Evolutionary conservation across 2,329 filamentous ascomycete species (phyloP), one percentile per base, ranked within the genome.

Genomic region (Epichloe sibirici): DNA sequence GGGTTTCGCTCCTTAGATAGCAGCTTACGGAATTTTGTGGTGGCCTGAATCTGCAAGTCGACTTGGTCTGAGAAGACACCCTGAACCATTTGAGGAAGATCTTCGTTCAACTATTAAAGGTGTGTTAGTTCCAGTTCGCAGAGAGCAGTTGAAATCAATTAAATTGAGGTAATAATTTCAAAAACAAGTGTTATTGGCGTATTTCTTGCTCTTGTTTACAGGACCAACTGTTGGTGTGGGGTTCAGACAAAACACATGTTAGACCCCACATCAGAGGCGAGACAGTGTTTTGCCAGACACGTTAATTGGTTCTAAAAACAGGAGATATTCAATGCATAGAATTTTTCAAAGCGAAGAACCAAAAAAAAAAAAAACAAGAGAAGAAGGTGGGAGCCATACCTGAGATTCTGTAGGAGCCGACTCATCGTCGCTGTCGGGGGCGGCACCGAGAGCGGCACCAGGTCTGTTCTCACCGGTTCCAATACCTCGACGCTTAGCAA

Each of bases 61-160:
- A 98, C 96, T 73, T 97, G 90, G 59, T 98, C 91, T 58, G 93
- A 98, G 75, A 98, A 97, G 66, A 98, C 93, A 57, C 93, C 93
- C 66, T 86, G 80, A 57, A 97, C 93, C 93, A 98, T 98, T 74
- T 93, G 85, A 63, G 93, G 93, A 62, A 98, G 89, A 69, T 98
- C 93, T 73, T 96, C 90, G 69, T 93, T 95, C 69, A 98, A 79
- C 93, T 98, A 51, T 35, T 42, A 25, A 3, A 53, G 34, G 40
- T 42, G 38, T 1, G 43, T 38, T 34, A 40, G 43, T 45, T 28
- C 23, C 52, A 25, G 63, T 71, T 71, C 56, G 71, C 21, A 11
- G 11, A n/a, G 28, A 48, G 13, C 17, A 25, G 9, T 15, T 6
- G 3, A 3, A 15, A 12, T 39, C 17, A 6, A 48, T 3, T 11